Percentiles rank a stretch among this genome's conserved stretches.
phyloP scores from a whole-genome alignment of 768 basidiomycete genomes.

The Pleurotus citrinopileatus region DNA sequence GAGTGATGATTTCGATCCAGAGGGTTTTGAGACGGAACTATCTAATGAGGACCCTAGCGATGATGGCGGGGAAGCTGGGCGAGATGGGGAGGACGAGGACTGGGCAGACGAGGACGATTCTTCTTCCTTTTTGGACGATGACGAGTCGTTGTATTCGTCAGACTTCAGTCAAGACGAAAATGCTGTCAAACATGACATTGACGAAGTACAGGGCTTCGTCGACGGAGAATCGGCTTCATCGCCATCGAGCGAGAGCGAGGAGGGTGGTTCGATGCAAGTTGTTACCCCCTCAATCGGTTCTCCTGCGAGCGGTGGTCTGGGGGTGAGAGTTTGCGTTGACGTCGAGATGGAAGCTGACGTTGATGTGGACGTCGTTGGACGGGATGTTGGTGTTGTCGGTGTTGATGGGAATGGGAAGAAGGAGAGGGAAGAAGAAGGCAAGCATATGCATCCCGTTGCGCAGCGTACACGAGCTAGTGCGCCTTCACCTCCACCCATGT shows the following conservation, averaged over 20 bases:
- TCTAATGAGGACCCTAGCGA: constrained; percentile 22
- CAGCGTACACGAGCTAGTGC: constrained; percentile 23
- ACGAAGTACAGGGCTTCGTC: constrained; percentile 13
- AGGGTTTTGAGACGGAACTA: constrained; percentile 10
- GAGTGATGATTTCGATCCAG: constrained; percentile 17
- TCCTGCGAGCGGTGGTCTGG: constrained; percentile 16
- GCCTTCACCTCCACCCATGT: constrained; percentile 14
- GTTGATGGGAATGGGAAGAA: constrained; percentile 21
- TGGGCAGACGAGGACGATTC: constrained; percentile 1
- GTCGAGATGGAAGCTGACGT: constrained; percentile 14
- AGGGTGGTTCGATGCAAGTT: not conserved
- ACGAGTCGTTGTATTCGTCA: constrained; percentile 13
- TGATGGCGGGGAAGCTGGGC: constrained; percentile 19
- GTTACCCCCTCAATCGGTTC: not conserved
- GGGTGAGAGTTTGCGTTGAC: constrained; percentile 18
- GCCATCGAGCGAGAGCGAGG: not conserved
- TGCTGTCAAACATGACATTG: constrained; percentile 9
- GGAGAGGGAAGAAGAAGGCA: constrained; percentile 20
- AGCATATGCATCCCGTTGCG: constrained; percentile 57
- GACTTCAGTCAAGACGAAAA: constrained; percentile 9
- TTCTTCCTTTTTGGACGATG: constrained; percentile 10
- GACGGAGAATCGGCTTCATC: constrained; percentile 15
- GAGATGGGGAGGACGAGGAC: constrained; percentile 29
- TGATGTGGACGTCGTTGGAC: constrained; percentile 19
- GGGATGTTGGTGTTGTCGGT: constrained; percentile 24